Evolutionary conservation across 441 rosid genomes (phyloP).

Genomic region (Viola pubescens): DNA sequence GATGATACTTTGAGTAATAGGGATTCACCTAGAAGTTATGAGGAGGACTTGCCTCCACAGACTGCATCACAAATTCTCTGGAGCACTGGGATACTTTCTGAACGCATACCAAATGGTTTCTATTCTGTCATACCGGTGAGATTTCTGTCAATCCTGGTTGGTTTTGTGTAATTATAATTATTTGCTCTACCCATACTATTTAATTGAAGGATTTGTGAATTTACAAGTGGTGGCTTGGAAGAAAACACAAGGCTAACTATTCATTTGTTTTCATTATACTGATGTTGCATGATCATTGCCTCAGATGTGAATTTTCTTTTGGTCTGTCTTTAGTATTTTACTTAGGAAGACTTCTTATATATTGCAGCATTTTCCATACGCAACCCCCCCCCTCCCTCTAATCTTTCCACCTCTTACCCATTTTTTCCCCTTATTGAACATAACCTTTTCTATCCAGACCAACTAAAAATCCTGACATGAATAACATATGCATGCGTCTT

Average conservation of each 20-base stretch:
- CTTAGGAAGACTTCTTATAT: too few relatives aligned
- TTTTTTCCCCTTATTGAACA: too few relatives aligned
- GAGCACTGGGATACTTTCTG: slow-evolving; percentile 83
- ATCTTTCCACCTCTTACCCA: too few relatives aligned
- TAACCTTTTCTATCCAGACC: too few relatives aligned
- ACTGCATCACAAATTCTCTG: slow-evolving; percentile 90
- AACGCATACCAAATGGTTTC: slow-evolving; percentile 84
- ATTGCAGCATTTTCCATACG: too few relatives aligned
- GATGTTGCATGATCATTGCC: neutral
- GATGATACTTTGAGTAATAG: slow-evolving; percentile 52
- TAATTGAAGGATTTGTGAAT: too few relatives aligned
- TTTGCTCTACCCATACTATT: neutral
- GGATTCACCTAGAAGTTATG: slow-evolving; percentile 57
- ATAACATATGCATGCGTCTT: too few relatives aligned
- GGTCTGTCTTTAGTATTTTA: neutral
- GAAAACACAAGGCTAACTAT: neutral
- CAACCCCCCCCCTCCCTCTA: too few relatives aligned
- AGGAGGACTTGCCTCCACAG: slow-evolving; percentile 56
- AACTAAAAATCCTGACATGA: too few relatives aligned
- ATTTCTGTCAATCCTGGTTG: neutral
- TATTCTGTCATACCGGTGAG: slow-evolving; percentile 88
- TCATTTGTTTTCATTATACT: neutral
- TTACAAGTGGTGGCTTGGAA: neutral
- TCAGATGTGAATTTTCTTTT: neutral
- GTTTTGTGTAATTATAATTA: neutral